Evolutionary conservation across 441 rosid genomes (phyloP), one percentile per base, ranked within the genome.

Genomic region (Eruca vesicaria): DNA sequence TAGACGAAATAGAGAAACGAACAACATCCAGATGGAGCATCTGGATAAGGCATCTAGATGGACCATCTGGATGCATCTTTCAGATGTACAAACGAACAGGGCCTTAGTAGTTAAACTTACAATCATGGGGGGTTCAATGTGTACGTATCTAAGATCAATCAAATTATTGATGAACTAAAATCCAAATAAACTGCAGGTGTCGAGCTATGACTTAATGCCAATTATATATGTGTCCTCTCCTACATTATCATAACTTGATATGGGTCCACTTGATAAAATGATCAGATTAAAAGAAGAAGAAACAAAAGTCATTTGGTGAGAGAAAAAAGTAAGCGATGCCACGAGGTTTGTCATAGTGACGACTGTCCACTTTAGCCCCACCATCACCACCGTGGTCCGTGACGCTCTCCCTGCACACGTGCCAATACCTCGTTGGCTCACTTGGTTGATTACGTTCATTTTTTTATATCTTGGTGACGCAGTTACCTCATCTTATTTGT

Each of bases 271-370:
- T 45, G 36, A 55, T 55, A 11, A 55, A 55, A 15, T 50, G 56
- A 38, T 53, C 26, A 9, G 58, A 16, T 53, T 9, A 50, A 50
- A 50, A 50, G 32, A 74, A 20, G 29, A 33, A 16, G 1, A n/a
- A n/a, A n/a, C n/a, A n/a, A n/a, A n/a, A n/a, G 15, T 31, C 59
- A 69, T 76, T 76, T 76, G 55, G 80, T 70, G 66, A 57, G 56
- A 29, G 7, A 52, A 53, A n/a, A 50, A 2, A 20, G n/a, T n/a
- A n/a, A n/a, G n/a, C 26, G 64, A 70, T 64, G 67, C 62, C 80
- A 76, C 80, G 80, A 32, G 67, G 43, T 35, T 60, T 23, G 62
- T 76, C 71, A 64, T 57, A 64, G 66, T 70, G 80, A 64, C 75
- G 67, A 63, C 33, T 64, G 76, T 70, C 56, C 71, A 71, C 67